These are phyloP conservation scores for Metschnikowia santaceciliae DNA, from an alignment of 805 yeast genomes.

Conservation along the genomic window DNA sequence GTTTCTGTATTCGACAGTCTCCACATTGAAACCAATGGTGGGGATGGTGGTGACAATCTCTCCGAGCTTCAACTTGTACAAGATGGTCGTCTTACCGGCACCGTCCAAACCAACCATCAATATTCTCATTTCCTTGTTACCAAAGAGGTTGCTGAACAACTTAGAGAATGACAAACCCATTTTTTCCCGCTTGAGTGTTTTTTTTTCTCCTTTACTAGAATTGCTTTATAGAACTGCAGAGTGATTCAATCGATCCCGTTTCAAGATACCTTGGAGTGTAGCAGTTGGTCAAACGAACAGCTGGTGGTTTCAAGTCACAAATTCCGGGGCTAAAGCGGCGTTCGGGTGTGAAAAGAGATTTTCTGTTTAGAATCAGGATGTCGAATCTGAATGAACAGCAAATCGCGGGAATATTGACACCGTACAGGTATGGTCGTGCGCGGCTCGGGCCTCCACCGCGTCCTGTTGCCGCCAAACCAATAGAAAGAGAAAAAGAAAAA, in stretches of 20 bases:
- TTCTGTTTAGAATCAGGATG: slow-evolving; percentile 16
- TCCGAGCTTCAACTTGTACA: slow-evolving; percentile 91
- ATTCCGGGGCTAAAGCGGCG: background rate
- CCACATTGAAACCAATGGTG: slow-evolving; percentile 96
- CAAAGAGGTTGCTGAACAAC: slow-evolving; percentile 90
- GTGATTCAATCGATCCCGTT: slow-evolving; percentile 3
- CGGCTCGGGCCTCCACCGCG: slow-evolving; percentile 10
- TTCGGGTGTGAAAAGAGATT: slow-evolving; percentile 7
- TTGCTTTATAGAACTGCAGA: background rate
- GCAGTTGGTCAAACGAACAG: slow-evolving; percentile 1
- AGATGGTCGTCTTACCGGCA: slow-evolving; percentile 97
- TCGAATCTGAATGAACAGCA: slow-evolving; percentile 22
- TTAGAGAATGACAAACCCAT: slow-evolving; percentile 97
- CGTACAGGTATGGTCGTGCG: slow-evolving; percentile 17
- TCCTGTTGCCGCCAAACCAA: slow-evolving; percentile 7
- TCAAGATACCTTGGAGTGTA: slow-evolving; percentile 2
- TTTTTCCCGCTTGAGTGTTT: slow-evolving; percentile 2
- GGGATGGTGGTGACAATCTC: slow-evolving; percentile 96
- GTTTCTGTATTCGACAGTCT: slow-evolving; percentile 95
- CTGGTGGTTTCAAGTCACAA: slow-evolving; percentile 1
- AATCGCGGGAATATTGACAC: slow-evolving; percentile 20
- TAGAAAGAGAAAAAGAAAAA: slow-evolving; percentile 4
- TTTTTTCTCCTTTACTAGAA: background rate
- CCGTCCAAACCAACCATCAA: slow-evolving; percentile 98
- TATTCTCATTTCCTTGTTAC: slow-evolving; percentile 97